A percentile compares a stretch with the other conserved stretches of the same genome.
Evolutionary conservation across 2,329 filamentous ascomycete genomes (phyloP).

Genomic region (Fusarium redolens): DNA sequence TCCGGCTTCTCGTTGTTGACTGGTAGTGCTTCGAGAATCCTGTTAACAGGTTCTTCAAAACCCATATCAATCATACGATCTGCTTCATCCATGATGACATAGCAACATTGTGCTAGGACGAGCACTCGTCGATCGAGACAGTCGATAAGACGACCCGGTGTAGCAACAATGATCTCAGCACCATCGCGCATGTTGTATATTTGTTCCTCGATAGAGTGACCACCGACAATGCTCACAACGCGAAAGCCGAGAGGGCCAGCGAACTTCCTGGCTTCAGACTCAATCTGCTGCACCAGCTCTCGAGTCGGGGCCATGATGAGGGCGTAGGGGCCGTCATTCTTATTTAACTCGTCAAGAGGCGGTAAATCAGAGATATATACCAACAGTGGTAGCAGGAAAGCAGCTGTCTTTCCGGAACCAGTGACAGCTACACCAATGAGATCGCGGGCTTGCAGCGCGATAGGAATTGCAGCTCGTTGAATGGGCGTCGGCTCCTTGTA

Average conservation of each 20-base stretch:
- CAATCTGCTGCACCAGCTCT: conserved; percentile 97
- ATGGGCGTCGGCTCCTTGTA: conserved; percentile 94
- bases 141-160: conserved; percentile 94
- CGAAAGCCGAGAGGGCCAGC: conserved; percentile 90
- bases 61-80: conserved; percentile 99
- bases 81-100: conserved; percentile 99
- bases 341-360: conserved; percentile 83
- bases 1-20: conserved; percentile 96
- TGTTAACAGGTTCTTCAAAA: conserved; percentile 97
- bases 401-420: conserved; percentile 97
- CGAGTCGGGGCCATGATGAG: conserved; percentile 96
- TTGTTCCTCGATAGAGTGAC: conserved; percentile 94
- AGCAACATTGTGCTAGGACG: conserved; percentile 95
- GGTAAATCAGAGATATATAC: conserved; percentile 95
- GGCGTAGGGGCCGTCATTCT: conserved; percentile 96
- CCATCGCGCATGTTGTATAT: conserved; percentile 89
- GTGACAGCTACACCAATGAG: conserved; percentile 98
- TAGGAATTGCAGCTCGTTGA: conserved; percentile 93
- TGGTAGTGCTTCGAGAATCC: conserved; percentile 93
- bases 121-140: conserved; percentile 94
- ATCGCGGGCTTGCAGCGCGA: conserved; percentile 90
- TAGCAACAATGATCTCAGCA: conserved; percentile 98
- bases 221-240: conserved; percentile 97
- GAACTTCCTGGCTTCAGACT: conserved; percentile 93
- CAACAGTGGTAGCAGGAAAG: conserved; percentile 90